These are phyloP conservation scores for Exophiala dermatitidis DNA, from an alignment of 2,329 filamentous ascomycete species.

Conservation along the genomic window DNA sequence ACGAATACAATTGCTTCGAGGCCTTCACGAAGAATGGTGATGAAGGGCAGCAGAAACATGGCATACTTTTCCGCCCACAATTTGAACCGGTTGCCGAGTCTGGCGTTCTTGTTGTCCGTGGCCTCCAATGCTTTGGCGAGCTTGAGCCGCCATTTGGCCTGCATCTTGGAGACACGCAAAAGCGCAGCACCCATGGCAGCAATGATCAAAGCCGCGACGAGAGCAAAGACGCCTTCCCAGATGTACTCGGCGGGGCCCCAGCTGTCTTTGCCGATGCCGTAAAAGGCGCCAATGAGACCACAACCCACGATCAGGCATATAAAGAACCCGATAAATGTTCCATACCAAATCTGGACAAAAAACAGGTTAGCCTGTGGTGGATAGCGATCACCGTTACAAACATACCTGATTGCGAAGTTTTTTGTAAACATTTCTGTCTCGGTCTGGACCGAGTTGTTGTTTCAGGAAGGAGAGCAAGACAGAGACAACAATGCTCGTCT, in stretches of 20 bases:
- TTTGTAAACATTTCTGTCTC: slow-evolving; percentile 59
- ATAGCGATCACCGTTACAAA: not conserved
- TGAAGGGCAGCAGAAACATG: slow-evolving; percentile 79
- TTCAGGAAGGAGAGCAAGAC: slow-evolving; percentile 81
- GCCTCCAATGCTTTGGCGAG: slow-evolving; percentile 62
- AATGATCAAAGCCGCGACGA: slow-evolving; percentile 73
- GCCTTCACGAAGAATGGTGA: slow-evolving; percentile 80
- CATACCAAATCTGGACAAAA: slow-evolving; percentile 57
- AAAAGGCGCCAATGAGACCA: slow-evolving; percentile 66
- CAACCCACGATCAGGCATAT: slow-evolving; percentile 60
- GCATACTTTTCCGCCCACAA: slow-evolving; percentile 67
- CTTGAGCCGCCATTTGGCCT: slow-evolving; percentile 82
- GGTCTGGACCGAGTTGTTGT: slow-evolving; percentile 63
- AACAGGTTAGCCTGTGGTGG: not conserved
- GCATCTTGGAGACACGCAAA: slow-evolving; percentile 72
- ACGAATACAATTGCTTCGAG: slow-evolving; percentile 82
- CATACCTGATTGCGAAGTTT: slow-evolving; percentile 53
- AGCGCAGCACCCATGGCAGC: slow-evolving; percentile 72
- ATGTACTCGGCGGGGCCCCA: slow-evolving; percentile 65
- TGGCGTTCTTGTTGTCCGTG: slow-evolving; percentile 40
- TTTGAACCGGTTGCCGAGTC: slow-evolving; percentile 47
- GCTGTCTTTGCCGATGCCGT: slow-evolving; percentile 58
- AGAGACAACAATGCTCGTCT: slow-evolving; percentile 77
- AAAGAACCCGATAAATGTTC: slow-evolving; percentile 54
- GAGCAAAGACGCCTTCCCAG: slow-evolving; percentile 72